phyloP scores from a whole-genome alignment of 1,284 basidiomycete species.

The Tilletiaria anomala region DNA sequence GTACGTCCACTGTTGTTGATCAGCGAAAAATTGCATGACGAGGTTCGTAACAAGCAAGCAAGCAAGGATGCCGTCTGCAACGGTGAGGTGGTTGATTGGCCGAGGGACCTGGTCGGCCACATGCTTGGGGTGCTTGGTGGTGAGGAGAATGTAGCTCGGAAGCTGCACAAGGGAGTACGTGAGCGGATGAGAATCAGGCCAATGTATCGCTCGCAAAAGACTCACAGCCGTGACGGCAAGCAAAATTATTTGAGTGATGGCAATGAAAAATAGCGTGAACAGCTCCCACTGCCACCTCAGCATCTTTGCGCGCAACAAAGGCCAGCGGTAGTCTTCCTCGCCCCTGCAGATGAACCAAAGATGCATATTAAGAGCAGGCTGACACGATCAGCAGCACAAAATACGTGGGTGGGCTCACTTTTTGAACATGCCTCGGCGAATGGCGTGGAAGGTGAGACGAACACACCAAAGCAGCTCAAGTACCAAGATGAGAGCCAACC shows the following conservation, averaged over 20 bases:
- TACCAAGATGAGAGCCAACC: constrained; percentile 38
- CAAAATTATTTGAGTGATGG: constrained; percentile 62
- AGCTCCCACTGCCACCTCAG: constrained; percentile 60
- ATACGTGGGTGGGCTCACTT: constrained; percentile 6
- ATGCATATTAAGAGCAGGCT: neutral
- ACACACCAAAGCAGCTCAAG: constrained; percentile 36
- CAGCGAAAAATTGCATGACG: constrained; percentile 60
- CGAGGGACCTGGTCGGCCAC: constrained; percentile 42
- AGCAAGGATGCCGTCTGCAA: constrained; percentile 56
- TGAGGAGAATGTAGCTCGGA: constrained; percentile 48
- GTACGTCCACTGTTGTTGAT: constrained; percentile 78
- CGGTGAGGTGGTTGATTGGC: constrained; percentile 43
- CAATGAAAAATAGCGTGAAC: constrained; percentile 66
- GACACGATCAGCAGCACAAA: neutral
- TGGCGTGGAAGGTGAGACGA: constrained; percentile 69
- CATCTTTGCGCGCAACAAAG: constrained; percentile 55
- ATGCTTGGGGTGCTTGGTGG: constrained; percentile 22
- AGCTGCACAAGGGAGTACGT: constrained; percentile 25
- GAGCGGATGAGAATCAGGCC: neutral
- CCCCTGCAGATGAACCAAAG: constrained; percentile 18
- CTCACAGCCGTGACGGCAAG: constrained; percentile 46
- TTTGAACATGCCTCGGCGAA: constrained; percentile 66
- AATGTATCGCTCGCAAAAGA: neutral
- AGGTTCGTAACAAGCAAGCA: constrained; percentile 51
- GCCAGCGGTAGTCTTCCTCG: constrained; percentile 88